phyloP scores from a whole-genome alignment of 768 basidiomycete species.

The Lentinus tigrinus region DNA sequence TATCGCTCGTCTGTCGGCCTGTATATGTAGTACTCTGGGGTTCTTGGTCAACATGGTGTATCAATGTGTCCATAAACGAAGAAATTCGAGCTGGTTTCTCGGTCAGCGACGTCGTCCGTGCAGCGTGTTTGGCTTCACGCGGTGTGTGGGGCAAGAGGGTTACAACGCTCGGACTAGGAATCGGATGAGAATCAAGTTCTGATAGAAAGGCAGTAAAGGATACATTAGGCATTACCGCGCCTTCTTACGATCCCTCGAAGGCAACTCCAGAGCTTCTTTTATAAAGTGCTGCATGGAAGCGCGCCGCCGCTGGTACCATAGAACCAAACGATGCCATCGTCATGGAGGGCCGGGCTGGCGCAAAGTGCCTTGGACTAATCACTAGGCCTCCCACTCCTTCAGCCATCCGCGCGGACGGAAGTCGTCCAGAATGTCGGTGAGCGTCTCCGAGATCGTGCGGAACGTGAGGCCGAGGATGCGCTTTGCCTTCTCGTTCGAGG shows the following conservation, averaged over 20 bases:
- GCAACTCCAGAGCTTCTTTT: too few species aligned
- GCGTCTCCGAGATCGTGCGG: slow-evolving; percentile 36
- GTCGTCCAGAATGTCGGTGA: slow-evolving; percentile 40
- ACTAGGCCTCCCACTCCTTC: not conserved
- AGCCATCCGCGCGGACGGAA: slow-evolving; percentile 39
- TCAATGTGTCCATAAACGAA: not conserved
- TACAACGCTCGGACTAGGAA: too few species aligned
- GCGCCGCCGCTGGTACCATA: not conserved
- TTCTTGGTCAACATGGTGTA: not conserved
- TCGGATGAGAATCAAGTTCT: too few species aligned
- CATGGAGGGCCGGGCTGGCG: not conserved
- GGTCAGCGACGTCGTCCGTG: too few species aligned
- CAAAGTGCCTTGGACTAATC: not conserved
- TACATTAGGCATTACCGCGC: too few species aligned
- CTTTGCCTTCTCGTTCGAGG: slow-evolving; percentile 31
- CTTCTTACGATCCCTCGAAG: too few species aligned
- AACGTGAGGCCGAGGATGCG: slow-evolving; percentile 43
- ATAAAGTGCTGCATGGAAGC: too few species aligned
- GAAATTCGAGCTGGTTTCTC: too few species aligned
- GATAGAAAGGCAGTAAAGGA: too few species aligned
- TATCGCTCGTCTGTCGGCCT: not conserved
- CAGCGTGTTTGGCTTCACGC: too few species aligned
- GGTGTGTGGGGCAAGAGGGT: too few species aligned
- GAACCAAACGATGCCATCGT: not conserved
- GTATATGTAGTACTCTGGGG: not conserved